Base-by-base conservation (phyloP, 805 yeast species). In the Starmera dryadoides region DNA sequence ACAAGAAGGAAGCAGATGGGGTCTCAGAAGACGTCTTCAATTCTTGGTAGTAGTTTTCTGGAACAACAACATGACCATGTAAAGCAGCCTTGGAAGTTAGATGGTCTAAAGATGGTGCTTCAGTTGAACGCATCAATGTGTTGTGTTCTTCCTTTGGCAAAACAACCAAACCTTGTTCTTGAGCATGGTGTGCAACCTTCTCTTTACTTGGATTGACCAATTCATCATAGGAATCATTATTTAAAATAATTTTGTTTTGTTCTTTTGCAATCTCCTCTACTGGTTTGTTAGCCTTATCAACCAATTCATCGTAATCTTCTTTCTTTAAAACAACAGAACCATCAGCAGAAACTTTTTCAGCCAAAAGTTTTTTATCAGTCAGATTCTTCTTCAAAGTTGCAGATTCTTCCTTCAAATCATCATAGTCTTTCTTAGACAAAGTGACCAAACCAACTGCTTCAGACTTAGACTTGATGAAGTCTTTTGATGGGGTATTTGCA, bases 221-320 rank as follows among this genome's bases (percentile, higher is more conserved):
- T 3, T 47, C 43, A 18, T 56, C 60, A 41, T 51, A 55, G 17
- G 41, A 50, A 8, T 53, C 55, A 37, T 57, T 55, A 18, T 51
- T 50, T 4, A 54, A 52, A 15, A 48, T 32, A 18, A 57, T 60
- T 37, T 53, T 37, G 12, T 22, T 20, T 12, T 32, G 31, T 3
- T 7, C 22, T 14, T 7, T 8, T 10, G 35, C 33, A 26, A 37
- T 17, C 6, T 33, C 32, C 6, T 37, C 40, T 11, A 37, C 12
- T 5, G 40, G 14, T 4, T 23, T 33, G 20, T 42, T 46, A 21
- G 44, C 36, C 25, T 34, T 44, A 3, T 33, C 38, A 20, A 40
- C 35, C 16, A 46, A 18, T 8, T 48, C 43, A 23, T 56, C 50
- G 22, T 43, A 43, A 10, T 33, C 45, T 12, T 35, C 42, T 28